Evolutionary conservation across 176 grass and related monocot species (phyloP).

Genomic region (Miscanthus lutarioriparius): DNA sequence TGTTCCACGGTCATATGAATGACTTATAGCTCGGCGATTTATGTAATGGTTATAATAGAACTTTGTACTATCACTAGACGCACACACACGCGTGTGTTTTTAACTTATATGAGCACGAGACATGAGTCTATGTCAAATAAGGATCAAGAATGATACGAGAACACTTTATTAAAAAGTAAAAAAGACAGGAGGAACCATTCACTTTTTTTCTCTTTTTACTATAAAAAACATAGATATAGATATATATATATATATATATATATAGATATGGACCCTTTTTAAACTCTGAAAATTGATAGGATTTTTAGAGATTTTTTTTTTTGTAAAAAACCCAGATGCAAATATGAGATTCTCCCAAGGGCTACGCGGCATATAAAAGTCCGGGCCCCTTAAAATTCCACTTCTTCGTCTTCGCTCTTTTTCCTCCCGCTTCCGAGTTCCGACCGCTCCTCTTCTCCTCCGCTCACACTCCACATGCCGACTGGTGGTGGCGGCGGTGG

Average conservation of each 20-base stretch:
- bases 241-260: background rate
- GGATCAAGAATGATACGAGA: too few species aligned
- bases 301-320: background rate
- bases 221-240: too few species aligned
- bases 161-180: background rate
- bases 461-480: conserved; percentile 32
- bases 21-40: background rate
- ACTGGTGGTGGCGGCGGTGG: conserved; percentile 3
- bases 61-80: too few species aligned
- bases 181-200: too few species aligned
- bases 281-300: background rate
- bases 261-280: background rate
- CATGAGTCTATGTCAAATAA: too few species aligned
- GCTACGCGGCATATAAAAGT: background rate
- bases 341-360: background rate
- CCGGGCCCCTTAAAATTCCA: conserved; percentile 25
- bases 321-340: background rate
- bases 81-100: too few species aligned
- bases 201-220: too few species aligned
- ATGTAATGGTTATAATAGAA: background rate
- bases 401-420: background rate
- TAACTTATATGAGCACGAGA: background rate
- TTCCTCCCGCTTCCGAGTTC: conserved; percentile 45
- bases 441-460: conserved; percentile 2
- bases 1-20: background rate